These are phyloP conservation scores for Phlegmacium glaucopus DNA, from an alignment of 768 basidiomycete genomes.

Conservation along the genomic window DNA sequence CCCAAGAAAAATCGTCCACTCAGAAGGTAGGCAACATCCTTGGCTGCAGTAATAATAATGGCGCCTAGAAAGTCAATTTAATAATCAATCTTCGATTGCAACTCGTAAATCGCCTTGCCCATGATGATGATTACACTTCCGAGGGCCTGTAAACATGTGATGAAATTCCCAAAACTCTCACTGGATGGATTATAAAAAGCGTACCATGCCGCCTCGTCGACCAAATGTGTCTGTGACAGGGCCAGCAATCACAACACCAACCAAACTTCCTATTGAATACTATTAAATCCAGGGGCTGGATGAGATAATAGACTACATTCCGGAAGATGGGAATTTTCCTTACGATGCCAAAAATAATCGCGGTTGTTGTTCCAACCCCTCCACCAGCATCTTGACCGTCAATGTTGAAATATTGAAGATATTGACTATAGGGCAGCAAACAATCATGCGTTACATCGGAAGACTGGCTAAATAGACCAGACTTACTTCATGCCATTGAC, in stretches of 20 bases:
- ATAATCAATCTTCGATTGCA: not conserved
- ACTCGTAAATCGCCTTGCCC: conserved; percentile 16
- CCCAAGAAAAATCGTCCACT: conserved; percentile 52
- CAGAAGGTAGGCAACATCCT: conserved; percentile 42
- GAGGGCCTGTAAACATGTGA: conserved; percentile 23
- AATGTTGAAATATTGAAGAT: conserved; percentile 38
- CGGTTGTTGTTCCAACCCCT: conserved; percentile 40
- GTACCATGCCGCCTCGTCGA: conserved; percentile 42
- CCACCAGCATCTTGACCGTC: conserved; percentile 37
- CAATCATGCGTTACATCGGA: not conserved
- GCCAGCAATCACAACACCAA: conserved; percentile 37
- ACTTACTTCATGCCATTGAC: conserved; percentile 45
- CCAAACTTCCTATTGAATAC: conserved; percentile 43
- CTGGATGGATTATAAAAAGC: not conserved
- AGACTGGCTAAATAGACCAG: not conserved
- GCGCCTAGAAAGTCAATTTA: conserved; percentile 28
- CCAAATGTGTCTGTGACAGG: conserved; percentile 41
- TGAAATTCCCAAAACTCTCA: not conserved
- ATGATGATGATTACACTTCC: conserved; percentile 38
- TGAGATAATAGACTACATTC: not conserved
- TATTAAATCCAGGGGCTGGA: conserved; percentile 11
- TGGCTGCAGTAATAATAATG: conserved; percentile 42
- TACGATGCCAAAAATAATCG: conserved; percentile 45
- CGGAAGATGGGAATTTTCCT: conserved; percentile 5
- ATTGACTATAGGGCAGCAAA: conserved; percentile 26